Conservation (phyloP, 108 stramenopile genomes). For the Pseudonitzschia multiseries region DNA sequence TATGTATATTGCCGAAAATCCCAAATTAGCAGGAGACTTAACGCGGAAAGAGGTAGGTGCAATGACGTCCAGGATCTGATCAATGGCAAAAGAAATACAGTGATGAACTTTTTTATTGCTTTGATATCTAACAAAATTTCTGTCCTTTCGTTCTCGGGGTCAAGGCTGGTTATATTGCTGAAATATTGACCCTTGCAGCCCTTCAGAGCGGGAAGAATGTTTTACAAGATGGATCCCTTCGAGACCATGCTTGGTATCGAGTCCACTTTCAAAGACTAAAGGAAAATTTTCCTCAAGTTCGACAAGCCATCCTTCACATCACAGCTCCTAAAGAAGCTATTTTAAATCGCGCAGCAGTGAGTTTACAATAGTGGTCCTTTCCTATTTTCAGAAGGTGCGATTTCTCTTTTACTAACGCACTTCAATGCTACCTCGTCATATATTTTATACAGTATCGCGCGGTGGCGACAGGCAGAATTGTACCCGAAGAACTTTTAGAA, state of each 20-base stretch:
- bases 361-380: not conserved
- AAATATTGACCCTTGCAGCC: slow-evolving; percentile 77
- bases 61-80: not conserved
- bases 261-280: slow-evolving; percentile 65
- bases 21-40: slow-evolving; percentile 67
- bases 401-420: not conserved
- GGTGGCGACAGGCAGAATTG: slow-evolving; percentile 65
- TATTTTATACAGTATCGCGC: slow-evolving; percentile 42
- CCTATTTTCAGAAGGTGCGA: not conserved
- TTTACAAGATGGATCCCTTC: slow-evolving; percentile 81
- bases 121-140: too few relatives aligned
- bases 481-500: slow-evolving; percentile 68
- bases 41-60: slow-evolving; percentile 67
- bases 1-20: slow-evolving; percentile 59
- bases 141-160: not conserved
- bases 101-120: too few relatives aligned
- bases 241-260: slow-evolving; percentile 80
- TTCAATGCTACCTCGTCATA: not conserved
- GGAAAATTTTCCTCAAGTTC: slow-evolving; percentile 63
- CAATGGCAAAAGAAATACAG: not conserved
- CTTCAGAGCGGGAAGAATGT: slow-evolving; percentile 77
- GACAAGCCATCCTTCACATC: slow-evolving; percentile 82
- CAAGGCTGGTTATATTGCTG: slow-evolving; percentile 70
- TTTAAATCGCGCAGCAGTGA: slow-evolving; percentile 70
- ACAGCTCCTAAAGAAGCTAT: slow-evolving; percentile 73